phyloP scores from a whole-genome alignment of 2,329 filamentous ascomycete genomes.

The Calonectria pseudoreteaudii region DNA sequence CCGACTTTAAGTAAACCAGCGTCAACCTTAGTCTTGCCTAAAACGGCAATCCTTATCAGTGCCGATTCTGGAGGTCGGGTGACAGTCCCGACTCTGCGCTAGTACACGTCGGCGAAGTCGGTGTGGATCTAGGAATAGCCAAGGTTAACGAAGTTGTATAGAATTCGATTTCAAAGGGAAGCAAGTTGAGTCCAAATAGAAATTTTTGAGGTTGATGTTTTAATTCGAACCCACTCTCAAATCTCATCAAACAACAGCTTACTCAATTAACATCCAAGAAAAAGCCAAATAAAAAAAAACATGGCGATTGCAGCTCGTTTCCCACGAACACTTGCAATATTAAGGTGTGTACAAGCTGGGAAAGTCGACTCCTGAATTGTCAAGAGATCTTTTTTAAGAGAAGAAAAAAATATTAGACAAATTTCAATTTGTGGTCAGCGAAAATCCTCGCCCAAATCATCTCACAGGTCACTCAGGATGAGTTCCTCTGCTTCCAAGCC shows the following conservation, averaged over 20 bases:
- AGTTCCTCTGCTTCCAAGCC: slow-evolving; percentile 28
- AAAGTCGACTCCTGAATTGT: neutral
- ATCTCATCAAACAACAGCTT: too few species aligned
- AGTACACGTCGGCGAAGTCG: neutral
- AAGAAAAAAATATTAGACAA: neutral
- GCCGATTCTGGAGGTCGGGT: slow-evolving; percentile 13
- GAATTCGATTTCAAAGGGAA: neutral
- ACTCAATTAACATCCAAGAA: neutral
- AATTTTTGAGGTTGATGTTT: neutral
- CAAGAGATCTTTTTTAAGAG: too few species aligned
- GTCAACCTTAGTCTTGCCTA: slow-evolving; percentile 25
- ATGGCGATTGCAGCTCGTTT: neutral
- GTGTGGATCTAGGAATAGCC: neutral
- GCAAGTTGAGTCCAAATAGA: neutral
- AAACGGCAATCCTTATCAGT: slow-evolving; percentile 20
- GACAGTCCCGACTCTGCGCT: neutral
- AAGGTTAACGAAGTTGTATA: neutral
- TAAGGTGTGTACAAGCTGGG: neutral
- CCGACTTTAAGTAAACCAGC: slow-evolving; percentile 35
- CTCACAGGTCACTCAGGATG: slow-evolving; percentile 11
- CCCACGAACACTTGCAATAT: neutral
- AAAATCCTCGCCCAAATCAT: neutral
- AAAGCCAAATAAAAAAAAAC: neutral
- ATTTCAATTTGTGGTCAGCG: neutral
- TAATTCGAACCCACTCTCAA: neutral